Evolutionary conservation across 495 filamentous ascomycete genomes (phyloP).

Genomic region (Daldinia loculata): DNA sequence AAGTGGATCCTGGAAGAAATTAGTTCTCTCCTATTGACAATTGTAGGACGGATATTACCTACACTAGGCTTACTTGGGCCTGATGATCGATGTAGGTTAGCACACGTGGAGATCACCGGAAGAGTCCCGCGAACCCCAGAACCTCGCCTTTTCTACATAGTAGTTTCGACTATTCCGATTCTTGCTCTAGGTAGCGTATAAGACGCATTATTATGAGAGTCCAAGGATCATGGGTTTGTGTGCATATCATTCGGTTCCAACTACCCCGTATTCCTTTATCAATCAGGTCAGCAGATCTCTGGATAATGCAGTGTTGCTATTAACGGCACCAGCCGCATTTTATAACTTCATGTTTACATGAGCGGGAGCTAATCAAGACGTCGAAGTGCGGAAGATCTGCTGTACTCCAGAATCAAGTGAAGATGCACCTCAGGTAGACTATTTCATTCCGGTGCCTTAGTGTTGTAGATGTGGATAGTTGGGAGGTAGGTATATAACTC

Average conservation of each 20-base stretch:
- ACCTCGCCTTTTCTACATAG: slow-evolving; percentile 35
- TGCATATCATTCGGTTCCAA: slow-evolving; percentile 18
- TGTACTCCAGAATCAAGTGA: slow-evolving; percentile 30
- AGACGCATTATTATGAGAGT: slow-evolving; percentile 13
- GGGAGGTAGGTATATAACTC: slow-evolving; percentile 16
- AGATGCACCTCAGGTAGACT: slow-evolving; percentile 10
- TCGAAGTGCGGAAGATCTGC: slow-evolving; percentile 32
- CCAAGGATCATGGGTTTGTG: slow-evolving; percentile 8
- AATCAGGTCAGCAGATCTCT: slow-evolving; percentile 12
- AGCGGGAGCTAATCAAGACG: slow-evolving; percentile 33
- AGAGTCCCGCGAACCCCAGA: slow-evolving; percentile 40
- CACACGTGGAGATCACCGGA: slow-evolving; percentile 41
- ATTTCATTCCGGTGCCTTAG: slow-evolving; percentile 23
- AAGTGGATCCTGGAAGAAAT: slow-evolving; percentile 19
- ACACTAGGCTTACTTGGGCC: slow-evolving; percentile 35
- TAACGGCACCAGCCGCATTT: slow-evolving; percentile 19
- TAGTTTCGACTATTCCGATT: slow-evolving; percentile 30
- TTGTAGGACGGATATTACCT: slow-evolving; percentile 32
- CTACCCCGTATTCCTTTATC: slow-evolving; percentile 13
- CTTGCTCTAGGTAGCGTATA: slow-evolving; percentile 6
- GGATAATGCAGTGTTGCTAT: slow-evolving; percentile 4
- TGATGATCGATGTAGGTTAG: slow-evolving; percentile 37
- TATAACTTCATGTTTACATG: slow-evolving; percentile 2
- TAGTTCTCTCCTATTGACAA: slow-evolving; percentile 20
- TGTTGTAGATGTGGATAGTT: slow-evolving; percentile 3